Percentiles rank a stretch among this genome's conserved stretches.
Conservation (phyloP, 2,329 filamentous ascomycete genomes). For the Cercospora janseana region DNA sequence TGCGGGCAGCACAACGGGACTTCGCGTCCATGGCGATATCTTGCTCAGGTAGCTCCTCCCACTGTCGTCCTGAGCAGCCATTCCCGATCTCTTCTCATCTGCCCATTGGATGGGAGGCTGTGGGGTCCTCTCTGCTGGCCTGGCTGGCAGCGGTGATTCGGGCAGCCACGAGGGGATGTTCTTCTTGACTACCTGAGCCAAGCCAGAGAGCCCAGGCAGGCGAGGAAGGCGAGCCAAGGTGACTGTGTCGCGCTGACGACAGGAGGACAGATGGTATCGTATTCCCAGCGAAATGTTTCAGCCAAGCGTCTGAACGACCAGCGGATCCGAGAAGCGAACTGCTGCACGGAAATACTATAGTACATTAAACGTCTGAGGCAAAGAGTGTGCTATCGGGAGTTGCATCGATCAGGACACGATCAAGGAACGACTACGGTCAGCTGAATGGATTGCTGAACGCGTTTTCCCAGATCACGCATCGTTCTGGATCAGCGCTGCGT, state of each 20-base stretch:
- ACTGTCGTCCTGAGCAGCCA: constrained; percentile 43
- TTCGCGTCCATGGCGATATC: constrained; percentile 51
- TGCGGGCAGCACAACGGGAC: constrained; percentile 41
- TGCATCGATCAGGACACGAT: neutral
- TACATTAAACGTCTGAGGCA: neutral
- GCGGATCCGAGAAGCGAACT: neutral
- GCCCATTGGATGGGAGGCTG: constrained; percentile 33
- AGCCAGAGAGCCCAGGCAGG: constrained; percentile 27
- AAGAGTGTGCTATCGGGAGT: neutral
- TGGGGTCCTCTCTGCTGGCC: constrained; percentile 33
- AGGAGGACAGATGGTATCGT: neutral
- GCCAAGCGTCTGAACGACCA: neutral
- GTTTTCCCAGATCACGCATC: neutral
- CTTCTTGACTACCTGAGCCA: constrained; percentile 34
- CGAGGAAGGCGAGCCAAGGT: constrained; percentile 39
- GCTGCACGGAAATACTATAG: no score
- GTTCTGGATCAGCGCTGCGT: constrained; percentile 5
- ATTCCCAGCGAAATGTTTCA: neutral
- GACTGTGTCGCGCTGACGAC: neutral
- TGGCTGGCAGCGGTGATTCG: constrained; percentile 24
- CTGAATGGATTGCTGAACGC: constrained; percentile 1
- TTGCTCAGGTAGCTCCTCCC: constrained; percentile 44
- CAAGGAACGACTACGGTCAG: constrained; percentile 7
- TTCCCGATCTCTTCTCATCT: constrained; percentile 30
- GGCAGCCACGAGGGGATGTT: constrained; percentile 22